These are phyloP conservation scores for Puccinia hordei DNA, from an alignment of 1,284 basidiomycete genomes.

Conservation along the genomic window DNA sequence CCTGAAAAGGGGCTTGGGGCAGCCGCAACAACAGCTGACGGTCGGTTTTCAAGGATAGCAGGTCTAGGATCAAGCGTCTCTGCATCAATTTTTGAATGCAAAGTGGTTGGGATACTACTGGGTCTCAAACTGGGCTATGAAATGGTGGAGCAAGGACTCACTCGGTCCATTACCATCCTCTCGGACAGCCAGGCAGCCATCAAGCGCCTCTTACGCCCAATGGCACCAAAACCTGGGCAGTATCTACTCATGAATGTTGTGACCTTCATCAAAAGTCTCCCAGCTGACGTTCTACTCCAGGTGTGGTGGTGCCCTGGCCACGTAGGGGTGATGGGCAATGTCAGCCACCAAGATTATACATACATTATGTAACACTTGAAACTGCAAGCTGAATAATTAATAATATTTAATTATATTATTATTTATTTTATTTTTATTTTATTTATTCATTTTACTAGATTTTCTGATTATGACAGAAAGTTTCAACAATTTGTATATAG, in stretches of 20 bases:
- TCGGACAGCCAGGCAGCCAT: neutral
- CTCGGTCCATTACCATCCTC: neutral
- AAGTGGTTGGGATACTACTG: neutral
- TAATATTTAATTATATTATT: too few relatives aligned
- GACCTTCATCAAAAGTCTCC: neutral
- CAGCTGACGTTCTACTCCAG: neutral
- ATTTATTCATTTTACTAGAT: too few relatives aligned
- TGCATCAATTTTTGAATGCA: neutral
- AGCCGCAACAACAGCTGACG: too few relatives aligned
- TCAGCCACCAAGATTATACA: too few relatives aligned
- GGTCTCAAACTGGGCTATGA: neutral
- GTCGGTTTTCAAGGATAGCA: too few relatives aligned
- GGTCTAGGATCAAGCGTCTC: too few relatives aligned
- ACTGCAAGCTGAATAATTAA: too few relatives aligned
- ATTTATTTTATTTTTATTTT: too few relatives aligned
- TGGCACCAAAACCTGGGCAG: neutral
- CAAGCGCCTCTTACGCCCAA: neutral
- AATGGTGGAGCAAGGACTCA: neutral
- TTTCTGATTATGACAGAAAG: too few relatives aligned
- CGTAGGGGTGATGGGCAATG: neutral
- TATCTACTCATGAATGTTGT: neutral
- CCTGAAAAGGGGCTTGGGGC: too few relatives aligned
- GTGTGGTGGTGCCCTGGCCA: neutral
- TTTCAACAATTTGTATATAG: too few relatives aligned
- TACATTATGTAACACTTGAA: too few relatives aligned